phyloP scores from a whole-genome alignment of 768 basidiomycete species.

The Hebeloma cylindrosporum region DNA sequence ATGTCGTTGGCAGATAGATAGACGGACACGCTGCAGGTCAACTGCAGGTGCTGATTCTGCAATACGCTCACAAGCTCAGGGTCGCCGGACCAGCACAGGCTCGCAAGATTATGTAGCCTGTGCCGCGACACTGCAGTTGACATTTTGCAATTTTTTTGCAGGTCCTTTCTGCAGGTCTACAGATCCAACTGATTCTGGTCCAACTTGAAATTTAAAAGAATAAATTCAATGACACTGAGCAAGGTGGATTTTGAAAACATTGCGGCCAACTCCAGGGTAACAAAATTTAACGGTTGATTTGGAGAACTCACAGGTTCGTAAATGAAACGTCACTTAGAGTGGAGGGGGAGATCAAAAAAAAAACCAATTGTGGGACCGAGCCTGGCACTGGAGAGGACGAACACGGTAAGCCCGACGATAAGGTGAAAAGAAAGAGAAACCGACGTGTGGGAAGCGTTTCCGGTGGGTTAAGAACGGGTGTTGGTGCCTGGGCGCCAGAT shows the following conservation, averaged over 20 bases:
- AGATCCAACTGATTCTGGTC: no score
- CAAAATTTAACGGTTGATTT: no score
- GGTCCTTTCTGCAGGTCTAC: neutral
- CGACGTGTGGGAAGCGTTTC: neutral
- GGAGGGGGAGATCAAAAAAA: conserved; percentile 4
- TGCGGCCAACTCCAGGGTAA: no score
- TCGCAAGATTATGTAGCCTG: conserved; percentile 11
- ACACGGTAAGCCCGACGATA: neutral
- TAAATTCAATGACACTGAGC: no score
- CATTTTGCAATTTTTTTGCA: conserved; percentile 2
- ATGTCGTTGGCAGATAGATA: conserved; percentile 9
- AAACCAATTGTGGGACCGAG: neutral
- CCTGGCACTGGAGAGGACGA: neutral
- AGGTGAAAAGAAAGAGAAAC: neutral
- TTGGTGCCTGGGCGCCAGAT: neutral
- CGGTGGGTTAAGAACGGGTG: no score
- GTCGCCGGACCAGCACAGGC: conserved; percentile 15
- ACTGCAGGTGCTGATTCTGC: neutral
- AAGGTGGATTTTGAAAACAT: no score
- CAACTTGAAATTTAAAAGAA: no score
- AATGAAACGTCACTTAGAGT: conserved; percentile 1
- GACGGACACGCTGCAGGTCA: conserved; percentile 4
- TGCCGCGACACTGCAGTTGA: neutral
- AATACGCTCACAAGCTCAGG: conserved; percentile 10
- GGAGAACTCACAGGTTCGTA: no score